phyloP scores from a whole-genome alignment of 768 basidiomycete species.

The Auricularia heimuer region DNA sequence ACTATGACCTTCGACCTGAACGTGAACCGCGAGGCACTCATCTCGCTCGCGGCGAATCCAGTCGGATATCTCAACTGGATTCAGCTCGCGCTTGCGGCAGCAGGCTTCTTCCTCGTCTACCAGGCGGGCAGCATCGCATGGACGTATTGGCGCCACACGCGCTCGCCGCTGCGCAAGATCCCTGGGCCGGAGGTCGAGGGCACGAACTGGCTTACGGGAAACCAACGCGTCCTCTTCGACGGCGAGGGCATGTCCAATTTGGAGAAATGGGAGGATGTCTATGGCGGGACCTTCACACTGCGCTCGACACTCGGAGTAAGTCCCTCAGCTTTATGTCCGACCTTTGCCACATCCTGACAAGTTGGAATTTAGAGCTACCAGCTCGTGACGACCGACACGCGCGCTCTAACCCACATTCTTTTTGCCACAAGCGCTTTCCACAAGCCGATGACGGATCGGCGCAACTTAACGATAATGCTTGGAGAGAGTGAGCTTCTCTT shows the following conservation, averaged over 20 bases:
- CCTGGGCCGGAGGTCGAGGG: not conserved
- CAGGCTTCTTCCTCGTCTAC: too few relatives aligned
- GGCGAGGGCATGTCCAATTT: not conserved
- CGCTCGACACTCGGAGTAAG: not conserved
- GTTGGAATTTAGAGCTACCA: conserved; percentile 14
- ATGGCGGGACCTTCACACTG: not conserved
- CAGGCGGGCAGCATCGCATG: too few relatives aligned
- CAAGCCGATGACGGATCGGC: conserved; percentile 37
- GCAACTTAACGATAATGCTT: conserved; percentile 31
- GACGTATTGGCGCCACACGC: not conserved
- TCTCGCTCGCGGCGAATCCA: too few relatives aligned
- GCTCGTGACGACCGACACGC: conserved; percentile 49
- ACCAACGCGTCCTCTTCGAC: not conserved
- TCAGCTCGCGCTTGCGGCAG: too few relatives aligned
- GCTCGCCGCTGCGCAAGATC: not conserved
- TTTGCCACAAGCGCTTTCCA: conserved; percentile 44
- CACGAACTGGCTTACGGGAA: not conserved
- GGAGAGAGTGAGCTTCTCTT: conserved; percentile 15
- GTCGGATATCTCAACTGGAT: too few relatives aligned
- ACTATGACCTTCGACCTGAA: too few relatives aligned
- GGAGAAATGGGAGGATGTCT: not conserved
- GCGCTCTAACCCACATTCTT: conserved; percentile 56
- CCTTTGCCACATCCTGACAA: not conserved
- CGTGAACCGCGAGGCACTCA: too few relatives aligned
- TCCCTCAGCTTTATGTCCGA: not conserved